Percentiles rank a stretch among this genome's conserved stretches.
phyloP scores from a whole-genome alignment of 345 rosid genomes.

The Excoecaria cochinchinensis region DNA sequence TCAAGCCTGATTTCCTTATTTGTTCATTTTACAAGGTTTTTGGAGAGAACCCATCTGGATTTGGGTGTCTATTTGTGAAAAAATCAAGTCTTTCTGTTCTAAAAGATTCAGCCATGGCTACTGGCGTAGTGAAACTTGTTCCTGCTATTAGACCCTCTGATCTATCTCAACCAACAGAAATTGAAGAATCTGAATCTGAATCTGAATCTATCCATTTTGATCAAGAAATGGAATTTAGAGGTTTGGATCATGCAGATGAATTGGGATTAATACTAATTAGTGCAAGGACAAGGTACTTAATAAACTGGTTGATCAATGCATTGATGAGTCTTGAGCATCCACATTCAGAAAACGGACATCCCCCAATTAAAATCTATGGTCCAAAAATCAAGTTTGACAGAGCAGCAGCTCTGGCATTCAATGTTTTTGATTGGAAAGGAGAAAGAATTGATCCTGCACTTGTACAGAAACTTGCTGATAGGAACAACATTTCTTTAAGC shows the following conservation, averaged over 20 bases:
- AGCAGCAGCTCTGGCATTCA: slow-evolving; percentile 70
- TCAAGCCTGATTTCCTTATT: slow-evolving; percentile 73
- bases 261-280: slow-evolving; percentile 61
- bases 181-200: slow-evolving; percentile 30
- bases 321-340: slow-evolving; percentile 67
- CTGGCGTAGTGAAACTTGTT: slow-evolving; percentile 33
- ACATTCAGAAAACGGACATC: slow-evolving; percentile 34
- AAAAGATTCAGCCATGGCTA: slow-evolving; percentile 25
- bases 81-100: slow-evolving; percentile 50
- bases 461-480: slow-evolving; percentile 75
- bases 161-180: slow-evolving; percentile 24
- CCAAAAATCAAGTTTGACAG: slow-evolving; percentile 48
- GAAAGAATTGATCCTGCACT: slow-evolving; percentile 60
- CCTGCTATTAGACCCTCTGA: slow-evolving; percentile 23
- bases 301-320: slow-evolving; percentile 75
- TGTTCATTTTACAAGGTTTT: slow-evolving; percentile 75
- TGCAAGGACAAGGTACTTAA: slow-evolving; percentile 53
- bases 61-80: slow-evolving; percentile 73
- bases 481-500: slow-evolving; percentile 56
- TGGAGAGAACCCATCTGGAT: slow-evolving; percentile 71
- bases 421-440: slow-evolving; percentile 87
- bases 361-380: slow-evolving; percentile 64
- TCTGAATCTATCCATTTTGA: neutral
- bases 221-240: slow-evolving; percentile 44
- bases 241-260: slow-evolving; percentile 73